Percentiles rank a stretch among this genome's conserved stretches.
phyloP scores from a whole-genome alignment of 2,329 filamentous ascomycete species.

The Ophiostoma himal-ulmi region DNA sequence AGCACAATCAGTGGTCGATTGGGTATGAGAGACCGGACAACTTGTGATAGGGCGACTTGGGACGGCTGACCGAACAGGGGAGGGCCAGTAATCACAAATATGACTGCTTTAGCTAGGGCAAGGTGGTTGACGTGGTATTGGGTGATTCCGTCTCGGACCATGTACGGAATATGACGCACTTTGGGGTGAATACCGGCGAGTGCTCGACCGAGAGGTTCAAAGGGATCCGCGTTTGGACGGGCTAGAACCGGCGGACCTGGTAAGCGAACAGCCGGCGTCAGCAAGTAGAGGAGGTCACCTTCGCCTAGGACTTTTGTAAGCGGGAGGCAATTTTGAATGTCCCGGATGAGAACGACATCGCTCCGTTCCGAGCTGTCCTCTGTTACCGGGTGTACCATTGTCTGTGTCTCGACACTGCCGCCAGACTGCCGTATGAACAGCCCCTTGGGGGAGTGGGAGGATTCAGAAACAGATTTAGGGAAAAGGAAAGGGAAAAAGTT shows the following conservation, averaged over 20 bases:
- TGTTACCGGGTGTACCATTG: constrained; percentile 25
- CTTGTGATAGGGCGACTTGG: constrained; percentile 44
- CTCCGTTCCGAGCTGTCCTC: constrained; percentile 27
- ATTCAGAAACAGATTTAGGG: neutral
- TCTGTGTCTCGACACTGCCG: constrained; percentile 4
- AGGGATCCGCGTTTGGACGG: constrained; percentile 47
- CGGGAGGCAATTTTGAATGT: constrained; percentile 43
- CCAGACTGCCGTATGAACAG: constrained; percentile 19
- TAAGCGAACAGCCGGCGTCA: constrained; percentile 49
- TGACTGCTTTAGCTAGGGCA: constrained; percentile 50
- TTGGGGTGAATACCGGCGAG: constrained; percentile 54
- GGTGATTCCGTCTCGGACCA: constrained; percentile 57
- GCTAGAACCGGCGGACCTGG: constrained; percentile 38
- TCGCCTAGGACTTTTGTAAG: constrained; percentile 41
- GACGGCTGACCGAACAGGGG: constrained; percentile 44
- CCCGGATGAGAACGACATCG: constrained; percentile 35
- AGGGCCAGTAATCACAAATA: constrained; percentile 55
- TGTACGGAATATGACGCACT: constrained; percentile 68
- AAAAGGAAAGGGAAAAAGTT: neutral
- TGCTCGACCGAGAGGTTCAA: constrained; percentile 62
- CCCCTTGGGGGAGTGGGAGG: neutral
- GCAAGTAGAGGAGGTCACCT: constrained; percentile 53
- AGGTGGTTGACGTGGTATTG: constrained; percentile 59
- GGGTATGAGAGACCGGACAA: constrained; percentile 15
- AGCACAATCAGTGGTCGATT: constrained; percentile 48